Base-by-base conservation (phyloP, 352 stramenopile species). In the Phytopythium kandeliae region DNA sequence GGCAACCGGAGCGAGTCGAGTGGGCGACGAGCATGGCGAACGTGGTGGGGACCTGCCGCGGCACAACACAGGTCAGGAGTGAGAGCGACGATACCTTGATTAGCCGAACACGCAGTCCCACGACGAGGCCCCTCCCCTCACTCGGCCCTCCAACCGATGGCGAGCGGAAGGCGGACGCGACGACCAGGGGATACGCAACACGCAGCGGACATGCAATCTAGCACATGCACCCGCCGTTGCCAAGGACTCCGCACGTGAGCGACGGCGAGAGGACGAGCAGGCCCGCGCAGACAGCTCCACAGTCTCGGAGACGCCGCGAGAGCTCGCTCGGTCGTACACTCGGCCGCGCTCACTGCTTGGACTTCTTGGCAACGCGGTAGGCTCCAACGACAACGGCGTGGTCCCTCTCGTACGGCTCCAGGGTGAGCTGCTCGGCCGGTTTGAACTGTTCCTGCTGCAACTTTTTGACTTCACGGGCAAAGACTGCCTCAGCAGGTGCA, bases 401-500 rank as follows among this genome's bases (percentile, higher is more conserved):
- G 68, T 99, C 97, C 71, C 97, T 88, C 83, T 99, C 97, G 74
- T 99, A 99, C 47, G 97, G 97, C 77, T 99, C 97, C 65, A 99
- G 82, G 55, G 97, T 99, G 56, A 99, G 79, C 79, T 99, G 97
- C 79, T 99, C 97, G 55, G 87, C 73, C 1, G 97, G 97, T 83
- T 99, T 99, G 76, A 99, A 98, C 66, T 99, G 94, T 73, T 99
- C 95, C 62, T 89, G 78, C 71, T 98, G 94, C 53, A 99, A 82
- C 78, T 99, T 98, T 74, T 97, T 97, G 42, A 99, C 95, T 79
- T 98, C 93, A 68, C 85, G 72, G 49, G 91, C 89, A 67, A 99
- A 99, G 1, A 99, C 97, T 17, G 96, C 97, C 78, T 99, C 97
- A 60, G 97, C 90, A 58, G 95, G 78, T 44, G 96, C 96, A 46